Base-by-base conservation (phyloP, 306 rosid genomes). In the Rosa rugosa region DNA sequence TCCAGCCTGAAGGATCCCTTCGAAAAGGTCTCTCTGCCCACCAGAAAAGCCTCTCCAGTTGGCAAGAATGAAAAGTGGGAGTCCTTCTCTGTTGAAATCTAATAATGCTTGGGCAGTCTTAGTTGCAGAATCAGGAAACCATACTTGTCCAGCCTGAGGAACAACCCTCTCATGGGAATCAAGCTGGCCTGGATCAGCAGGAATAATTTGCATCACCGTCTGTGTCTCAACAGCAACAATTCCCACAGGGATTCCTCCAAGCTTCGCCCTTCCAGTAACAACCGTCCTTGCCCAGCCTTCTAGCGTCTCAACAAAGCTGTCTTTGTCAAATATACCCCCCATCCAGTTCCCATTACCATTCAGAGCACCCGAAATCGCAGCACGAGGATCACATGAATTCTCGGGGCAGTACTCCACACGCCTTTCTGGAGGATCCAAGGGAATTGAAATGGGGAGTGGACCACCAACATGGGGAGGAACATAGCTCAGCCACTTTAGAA, bases 251-350 rank as follows among this genome's bases (percentile, higher is more conserved):
- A 95, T 93, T 73, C 99, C 99, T 84, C 99, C 99, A 79, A 95
- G 98, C 83, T 93, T 95, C n/a, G 97, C 98, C 83, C 99, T 90
- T 84, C 99, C 99, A 8, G 99, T 92, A 73, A 95, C 96, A 57
- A 95, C 99, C 0, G 99, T 95, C 84, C 98, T 90, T 25, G 99
- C 99, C 99, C 99, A 95, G 69, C 99, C 99, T 60, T 96, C 99
- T 76, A 96, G 87, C 0, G 99, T 96, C 93, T 96, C 99, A 60
- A 95, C 88, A 73, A 95, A 95, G 90, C 99, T 95, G 82, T 91
- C 96, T 87, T 87, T 95, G 80, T 95, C 99, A 82, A 95, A 95
- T 75, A 95, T 91, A 36, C 99, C 99, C 2, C 98, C 99, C 75
- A 88, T 82, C 99, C 99, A 95, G 78, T 77, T 87, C 75, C 98